Evolutionary conservation across 1,139 yeast genomes (phyloP).

Genomic region (Candida sanyaensis): DNA sequence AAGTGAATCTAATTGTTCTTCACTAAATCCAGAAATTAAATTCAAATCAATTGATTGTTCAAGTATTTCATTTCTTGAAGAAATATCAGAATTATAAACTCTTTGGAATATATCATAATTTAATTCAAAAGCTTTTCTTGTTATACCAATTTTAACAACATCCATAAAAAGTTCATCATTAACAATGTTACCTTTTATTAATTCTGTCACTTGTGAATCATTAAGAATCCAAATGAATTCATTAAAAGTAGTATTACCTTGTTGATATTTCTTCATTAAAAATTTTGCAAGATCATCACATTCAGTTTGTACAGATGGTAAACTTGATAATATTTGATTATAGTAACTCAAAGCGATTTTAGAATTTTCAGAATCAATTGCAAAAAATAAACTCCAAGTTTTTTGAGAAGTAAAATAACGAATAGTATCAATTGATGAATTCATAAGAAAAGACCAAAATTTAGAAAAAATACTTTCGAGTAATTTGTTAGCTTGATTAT

Average conservation of each 20-base stretch:
- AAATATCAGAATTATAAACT: not conserved
- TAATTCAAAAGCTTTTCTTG: slow-evolving; percentile 2
- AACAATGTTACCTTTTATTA: slow-evolving; percentile 1
- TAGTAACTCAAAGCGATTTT: slow-evolving; percentile 9
- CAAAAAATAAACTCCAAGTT: slow-evolving; percentile 17
- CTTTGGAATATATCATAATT: slow-evolving; percentile 9
- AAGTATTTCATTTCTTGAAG: slow-evolving; percentile 8
- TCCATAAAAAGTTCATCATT: slow-evolving; percentile 1
- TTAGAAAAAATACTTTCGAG: slow-evolving; percentile 28
- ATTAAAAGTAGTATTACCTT: not conserved
- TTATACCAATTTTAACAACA: slow-evolving; percentile 4
- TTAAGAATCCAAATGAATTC: slow-evolving; percentile 19
- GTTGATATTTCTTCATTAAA: slow-evolving; percentile 4
- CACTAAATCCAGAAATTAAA: slow-evolving; percentile 23
- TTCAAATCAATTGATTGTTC: slow-evolving; percentile 17
- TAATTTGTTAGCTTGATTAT: slow-evolving; percentile 13
- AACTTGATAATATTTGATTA: slow-evolving; percentile 12
- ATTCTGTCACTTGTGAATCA: slow-evolving; percentile 13
- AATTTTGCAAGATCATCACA: slow-evolving; percentile 4
- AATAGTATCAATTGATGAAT: slow-evolving; percentile 12
- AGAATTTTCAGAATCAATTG: slow-evolving; percentile 1
- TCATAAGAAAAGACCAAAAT: slow-evolving; percentile 43
- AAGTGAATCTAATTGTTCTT: slow-evolving; percentile 19
- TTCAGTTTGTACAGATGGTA: slow-evolving; percentile 3
- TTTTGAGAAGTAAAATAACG: slow-evolving; percentile 20